Percentiles rank a stretch among this genome's conserved stretches.
Conservation (phyloP, 768 basidiomycete genomes). For the Boletus vermiculosoides region DNA sequence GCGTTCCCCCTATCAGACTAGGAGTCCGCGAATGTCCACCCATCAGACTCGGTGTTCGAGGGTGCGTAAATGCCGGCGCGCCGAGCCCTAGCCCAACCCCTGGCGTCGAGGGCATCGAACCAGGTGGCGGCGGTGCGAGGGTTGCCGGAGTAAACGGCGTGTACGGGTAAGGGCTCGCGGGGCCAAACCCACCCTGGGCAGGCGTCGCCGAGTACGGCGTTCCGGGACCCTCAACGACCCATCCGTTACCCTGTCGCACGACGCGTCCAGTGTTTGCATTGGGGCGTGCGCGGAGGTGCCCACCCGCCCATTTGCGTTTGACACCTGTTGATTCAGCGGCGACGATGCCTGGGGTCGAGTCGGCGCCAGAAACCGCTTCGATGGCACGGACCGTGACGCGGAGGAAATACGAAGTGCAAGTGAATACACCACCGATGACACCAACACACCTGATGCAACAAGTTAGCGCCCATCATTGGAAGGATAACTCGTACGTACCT, state of each 20-base stretch:
- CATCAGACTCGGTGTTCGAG: conserved; percentile 14
- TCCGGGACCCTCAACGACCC: conserved; percentile 52
- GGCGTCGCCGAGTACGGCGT: conserved; percentile 41
- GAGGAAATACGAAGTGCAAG: conserved; percentile 77
- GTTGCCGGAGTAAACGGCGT: conserved; percentile 32
- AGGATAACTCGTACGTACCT: conserved; percentile 36
- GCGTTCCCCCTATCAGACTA: conserved; percentile 20
- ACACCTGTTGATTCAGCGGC: conserved; percentile 65
- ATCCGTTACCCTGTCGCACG: conserved; percentile 56
- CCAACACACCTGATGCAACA: conserved; percentile 61
- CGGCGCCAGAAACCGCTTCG: conserved; percentile 55
- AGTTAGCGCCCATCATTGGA: neutral
- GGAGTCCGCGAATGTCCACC: conserved; percentile 21
- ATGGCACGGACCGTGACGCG: conserved; percentile 62
- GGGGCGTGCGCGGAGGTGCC: conserved; percentile 58
- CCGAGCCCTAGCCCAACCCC: conserved; percentile 33
- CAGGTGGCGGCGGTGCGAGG: conserved; percentile 18
- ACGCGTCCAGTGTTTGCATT: conserved; percentile 37
- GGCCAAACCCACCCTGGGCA: conserved; percentile 27
- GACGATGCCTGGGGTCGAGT: conserved; percentile 56
- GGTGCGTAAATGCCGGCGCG: conserved; percentile 19
- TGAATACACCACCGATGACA: conserved; percentile 91
- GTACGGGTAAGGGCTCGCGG: conserved; percentile 28
- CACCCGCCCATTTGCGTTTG: conserved; percentile 68
- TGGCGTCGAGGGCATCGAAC: conserved; percentile 26